Evolutionary conservation across 1,284 basidiomycete genomes (phyloP).

Genomic region (Sanguinoderma infundibulare): DNA sequence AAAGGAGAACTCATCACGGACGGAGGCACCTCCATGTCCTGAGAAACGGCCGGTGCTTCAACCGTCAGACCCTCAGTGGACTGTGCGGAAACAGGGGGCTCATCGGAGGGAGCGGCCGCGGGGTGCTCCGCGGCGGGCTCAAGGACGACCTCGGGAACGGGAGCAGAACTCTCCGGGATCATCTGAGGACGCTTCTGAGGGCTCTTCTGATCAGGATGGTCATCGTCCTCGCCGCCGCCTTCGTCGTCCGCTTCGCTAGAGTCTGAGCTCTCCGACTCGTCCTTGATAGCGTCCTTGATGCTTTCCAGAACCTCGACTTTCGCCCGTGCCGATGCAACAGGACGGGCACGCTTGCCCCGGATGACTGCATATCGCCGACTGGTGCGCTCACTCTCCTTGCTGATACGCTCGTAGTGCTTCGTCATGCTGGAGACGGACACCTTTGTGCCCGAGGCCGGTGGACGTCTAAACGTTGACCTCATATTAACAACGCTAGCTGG

Average conservation of each 20-base stretch:
- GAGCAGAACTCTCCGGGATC: constrained; percentile 6
- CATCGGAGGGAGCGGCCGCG: neutral
- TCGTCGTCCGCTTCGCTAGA: constrained; percentile 91
- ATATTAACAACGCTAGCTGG: constrained; percentile 42
- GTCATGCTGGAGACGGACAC: constrained; percentile 79
- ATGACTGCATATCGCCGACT: constrained; percentile 78
- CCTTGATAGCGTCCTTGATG: constrained; percentile 90
- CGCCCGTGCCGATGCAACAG: constrained; percentile 88
- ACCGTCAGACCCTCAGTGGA: neutral
- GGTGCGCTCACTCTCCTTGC: constrained; percentile 67
- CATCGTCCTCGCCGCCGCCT: constrained; percentile 71
- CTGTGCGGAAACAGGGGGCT: neutral
- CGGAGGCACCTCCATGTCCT: constrained; percentile 40
- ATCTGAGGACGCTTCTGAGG: constrained; percentile 12
- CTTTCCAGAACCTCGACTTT: constrained; percentile 92
- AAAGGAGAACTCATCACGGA: constrained; percentile 56
- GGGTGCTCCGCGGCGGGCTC: constrained; percentile 3
- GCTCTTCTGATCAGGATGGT: constrained; percentile 30
- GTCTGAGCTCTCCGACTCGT: constrained; percentile 81
- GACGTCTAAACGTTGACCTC: constrained; percentile 59
- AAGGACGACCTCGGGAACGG: constrained; percentile 34
- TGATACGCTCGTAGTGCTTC: constrained; percentile 78
- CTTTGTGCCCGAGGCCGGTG: constrained; percentile 56
- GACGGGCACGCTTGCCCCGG: constrained; percentile 89
- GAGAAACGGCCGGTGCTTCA: neutral